These are phyloP conservation scores for Pseudogymnoascus verrucosus DNA, from an alignment of 2,329 filamentous ascomycete species.

Conservation along the genomic window DNA sequence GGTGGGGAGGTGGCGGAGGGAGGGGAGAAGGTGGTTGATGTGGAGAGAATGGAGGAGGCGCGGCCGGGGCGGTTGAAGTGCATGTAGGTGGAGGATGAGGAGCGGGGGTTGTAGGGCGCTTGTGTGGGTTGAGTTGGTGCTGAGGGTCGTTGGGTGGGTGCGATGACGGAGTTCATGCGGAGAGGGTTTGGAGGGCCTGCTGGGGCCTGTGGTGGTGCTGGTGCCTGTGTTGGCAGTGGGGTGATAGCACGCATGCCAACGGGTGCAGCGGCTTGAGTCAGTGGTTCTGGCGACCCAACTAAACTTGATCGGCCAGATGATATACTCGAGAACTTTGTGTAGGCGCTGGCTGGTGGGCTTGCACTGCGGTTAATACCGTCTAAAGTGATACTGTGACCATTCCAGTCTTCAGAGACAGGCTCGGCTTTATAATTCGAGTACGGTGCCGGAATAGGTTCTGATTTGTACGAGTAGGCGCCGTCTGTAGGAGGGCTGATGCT, in stretches of 20 bases:
- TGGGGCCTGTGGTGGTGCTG: background rate
- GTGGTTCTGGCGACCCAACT: background rate
- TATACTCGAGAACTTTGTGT: conserved; percentile 2
- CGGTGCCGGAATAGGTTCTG: background rate
- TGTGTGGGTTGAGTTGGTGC: background rate
- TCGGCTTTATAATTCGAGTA: conserved; percentile 3
- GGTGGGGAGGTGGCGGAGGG: too few relatives aligned
- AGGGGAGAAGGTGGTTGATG: conserved; percentile 1
- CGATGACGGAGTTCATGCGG: conserved; percentile 8
- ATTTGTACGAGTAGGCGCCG: conserved; percentile 18
- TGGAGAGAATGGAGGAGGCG: background rate
- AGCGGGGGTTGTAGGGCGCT: background rate
- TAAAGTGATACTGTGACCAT: background rate
- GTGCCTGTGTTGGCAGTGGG: background rate
- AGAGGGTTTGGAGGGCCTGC: background rate
- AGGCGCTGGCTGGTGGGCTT: background rate
- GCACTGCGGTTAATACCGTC: background rate
- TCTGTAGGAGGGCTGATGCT: conserved; percentile 21
- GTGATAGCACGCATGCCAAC: background rate
- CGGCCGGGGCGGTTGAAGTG: conserved; percentile 1
- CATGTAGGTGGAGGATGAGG: background rate
- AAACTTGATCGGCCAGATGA: background rate
- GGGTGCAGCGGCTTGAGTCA: background rate
- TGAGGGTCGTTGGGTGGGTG: background rate
- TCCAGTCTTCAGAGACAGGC: background rate